phyloP scores from a whole-genome alignment of 768 basidiomycete species.

The Porphyrellus cyaneotinctus region DNA sequence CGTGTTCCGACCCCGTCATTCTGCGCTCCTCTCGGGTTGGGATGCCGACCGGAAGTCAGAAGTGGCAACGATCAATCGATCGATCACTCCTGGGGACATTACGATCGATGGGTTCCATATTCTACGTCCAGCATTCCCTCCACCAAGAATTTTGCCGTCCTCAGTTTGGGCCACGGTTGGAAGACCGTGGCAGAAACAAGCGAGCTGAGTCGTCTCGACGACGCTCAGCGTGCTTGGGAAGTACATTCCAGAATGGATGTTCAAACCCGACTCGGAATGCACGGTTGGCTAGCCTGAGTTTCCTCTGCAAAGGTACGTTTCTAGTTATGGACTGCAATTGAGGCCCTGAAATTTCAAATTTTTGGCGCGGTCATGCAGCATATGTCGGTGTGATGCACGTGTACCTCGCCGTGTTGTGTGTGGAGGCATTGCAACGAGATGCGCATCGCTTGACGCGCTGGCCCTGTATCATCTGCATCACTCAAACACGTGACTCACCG shows the following conservation, averaged over 20 bases:
- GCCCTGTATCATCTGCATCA: background rate
- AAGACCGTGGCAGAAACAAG: slow-evolving; percentile 1
- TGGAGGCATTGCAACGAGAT: background rate
- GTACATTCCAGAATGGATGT: background rate
- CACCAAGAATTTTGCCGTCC: background rate
- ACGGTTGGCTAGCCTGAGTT: background rate
- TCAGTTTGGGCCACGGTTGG: background rate
- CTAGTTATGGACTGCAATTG: background rate
- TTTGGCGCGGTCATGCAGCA: background rate
- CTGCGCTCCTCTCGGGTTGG: background rate
- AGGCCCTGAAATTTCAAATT: slow-evolving; percentile 1
- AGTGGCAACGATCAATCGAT: background rate
- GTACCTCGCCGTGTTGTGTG: background rate
- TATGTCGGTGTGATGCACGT: slow-evolving; percentile 7
- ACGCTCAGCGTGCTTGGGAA: no score
- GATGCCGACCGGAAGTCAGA: background rate
- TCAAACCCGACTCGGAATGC: background rate
- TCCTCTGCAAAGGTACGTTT: background rate
- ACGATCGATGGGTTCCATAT: background rate
- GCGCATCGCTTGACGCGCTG: slow-evolving; percentile 5
- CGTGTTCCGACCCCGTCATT: background rate
- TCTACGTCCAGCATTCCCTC: background rate
- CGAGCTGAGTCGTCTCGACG: no score
- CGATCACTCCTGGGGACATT: background rate
- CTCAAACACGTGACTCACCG: slow-evolving; percentile 1